Percentiles rank a stretch among this genome's conserved stretches.
Conservation (phyloP, 1,284 basidiomycete genomes). For the Coniferiporia sulphurascens region DNA sequence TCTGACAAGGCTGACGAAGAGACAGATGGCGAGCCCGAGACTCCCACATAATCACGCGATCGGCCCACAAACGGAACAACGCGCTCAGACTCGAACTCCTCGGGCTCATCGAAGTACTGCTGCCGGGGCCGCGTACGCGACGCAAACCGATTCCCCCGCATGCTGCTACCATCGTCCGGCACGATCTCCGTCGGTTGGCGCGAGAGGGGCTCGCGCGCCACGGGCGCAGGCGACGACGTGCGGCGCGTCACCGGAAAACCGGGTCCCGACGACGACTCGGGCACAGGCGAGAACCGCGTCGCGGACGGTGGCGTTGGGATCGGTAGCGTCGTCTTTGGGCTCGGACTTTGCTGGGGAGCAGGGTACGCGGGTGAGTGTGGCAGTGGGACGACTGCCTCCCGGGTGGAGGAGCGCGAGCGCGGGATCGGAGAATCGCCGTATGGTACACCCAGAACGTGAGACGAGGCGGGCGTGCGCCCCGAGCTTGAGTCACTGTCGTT, state of each 20-base stretch:
- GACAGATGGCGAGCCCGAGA: not conserved
- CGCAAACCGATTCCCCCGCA: not conserved
- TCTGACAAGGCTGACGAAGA: conserved; percentile 5
- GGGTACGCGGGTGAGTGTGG: not conserved
- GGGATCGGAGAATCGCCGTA: not conserved
- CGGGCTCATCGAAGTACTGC: not conserved
- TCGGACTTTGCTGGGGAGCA: not conserved
- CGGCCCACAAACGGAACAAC: not conserved
- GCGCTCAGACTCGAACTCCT: not conserved
- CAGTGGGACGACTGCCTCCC: not conserved
- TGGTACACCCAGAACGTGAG: not conserved
- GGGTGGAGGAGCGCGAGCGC: not conserved
- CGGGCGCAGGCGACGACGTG: conserved; percentile 1
- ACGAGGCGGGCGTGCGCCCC: not conserved
- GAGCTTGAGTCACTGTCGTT: conserved; percentile 12
- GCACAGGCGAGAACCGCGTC: too few relatives aligned
- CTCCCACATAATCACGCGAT: not conserved
- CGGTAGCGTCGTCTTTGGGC: conserved; percentile 5
- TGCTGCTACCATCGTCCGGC: not conserved
- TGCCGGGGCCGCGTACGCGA: not conserved
- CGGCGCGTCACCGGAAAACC: not conserved
- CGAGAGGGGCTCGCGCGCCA: not conserved
- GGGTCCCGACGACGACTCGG: too few relatives aligned
- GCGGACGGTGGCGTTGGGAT: not conserved
- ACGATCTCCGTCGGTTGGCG: conserved; percentile 11